Evolutionary conservation across 2,329 filamentous ascomycete genomes (phyloP).

Genomic region (Alternaria sp.): DNA sequence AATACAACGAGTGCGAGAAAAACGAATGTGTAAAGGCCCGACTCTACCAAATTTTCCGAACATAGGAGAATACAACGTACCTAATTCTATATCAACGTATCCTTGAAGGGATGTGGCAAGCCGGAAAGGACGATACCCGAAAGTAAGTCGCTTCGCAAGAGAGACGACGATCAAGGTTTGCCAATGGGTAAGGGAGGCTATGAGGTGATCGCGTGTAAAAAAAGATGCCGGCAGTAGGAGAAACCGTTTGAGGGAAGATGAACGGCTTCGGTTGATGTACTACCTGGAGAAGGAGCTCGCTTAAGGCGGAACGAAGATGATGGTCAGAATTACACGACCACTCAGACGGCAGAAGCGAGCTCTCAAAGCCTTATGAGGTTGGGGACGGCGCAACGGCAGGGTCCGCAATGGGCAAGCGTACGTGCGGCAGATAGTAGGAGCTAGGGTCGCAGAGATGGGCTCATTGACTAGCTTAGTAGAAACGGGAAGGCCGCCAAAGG

Average conservation of each 20-base stretch:
- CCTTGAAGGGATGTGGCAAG: constrained; percentile 38
- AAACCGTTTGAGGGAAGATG: constrained; percentile 43
- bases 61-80: constrained; percentile 39
- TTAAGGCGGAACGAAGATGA: constrained; percentile 48
- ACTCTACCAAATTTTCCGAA: constrained; percentile 9
- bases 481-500: constrained; percentile 43
- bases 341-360: constrained; percentile 37
- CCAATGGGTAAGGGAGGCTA: constrained; percentile 41
- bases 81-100: constrained; percentile 42
- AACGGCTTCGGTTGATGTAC: constrained; percentile 38
- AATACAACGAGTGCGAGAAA: constrained; percentile 21
- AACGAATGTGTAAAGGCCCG: constrained; percentile 27
- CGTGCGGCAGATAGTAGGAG: constrained; percentile 32
- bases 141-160: constrained; percentile 27
- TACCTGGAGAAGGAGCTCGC: constrained; percentile 42
- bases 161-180: constrained; percentile 31
- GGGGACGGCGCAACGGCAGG: constrained; percentile 42
- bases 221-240: constrained; percentile 41
- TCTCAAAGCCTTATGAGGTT: constrained; percentile 40
- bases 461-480: constrained; percentile 29
- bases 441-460: constrained; percentile 24
- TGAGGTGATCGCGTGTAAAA: constrained; percentile 43
- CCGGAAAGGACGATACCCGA: constrained; percentile 40
- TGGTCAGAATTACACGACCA: constrained; percentile 45
- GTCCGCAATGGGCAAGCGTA: constrained; percentile 32